Evolutionary conservation across 116 monocot genomes (phyloP).

Genomic region (Dioscorea cayenensis): DNA sequence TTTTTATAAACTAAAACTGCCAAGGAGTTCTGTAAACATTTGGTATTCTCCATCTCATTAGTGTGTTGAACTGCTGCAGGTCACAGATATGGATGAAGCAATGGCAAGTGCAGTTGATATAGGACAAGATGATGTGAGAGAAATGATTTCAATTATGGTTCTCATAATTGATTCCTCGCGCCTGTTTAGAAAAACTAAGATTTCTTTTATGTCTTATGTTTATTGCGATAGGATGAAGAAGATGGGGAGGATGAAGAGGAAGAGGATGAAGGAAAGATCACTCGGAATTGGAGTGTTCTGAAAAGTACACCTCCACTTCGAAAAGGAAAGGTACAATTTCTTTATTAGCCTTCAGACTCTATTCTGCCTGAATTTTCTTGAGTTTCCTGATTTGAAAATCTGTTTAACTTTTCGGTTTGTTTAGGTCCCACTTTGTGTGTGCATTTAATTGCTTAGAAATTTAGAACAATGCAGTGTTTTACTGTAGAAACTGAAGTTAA

Average conservation of each 20-base stretch:
- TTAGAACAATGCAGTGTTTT: no score
- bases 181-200: neutral
- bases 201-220: neutral
- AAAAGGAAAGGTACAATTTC: conserved; percentile 57
- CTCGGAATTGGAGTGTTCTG: conserved; percentile 83
- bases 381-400: no score
- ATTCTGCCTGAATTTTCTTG: neutral
- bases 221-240: conserved; percentile 44
- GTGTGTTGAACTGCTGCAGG: conserved; percentile 19
- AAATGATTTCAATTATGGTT: neutral
- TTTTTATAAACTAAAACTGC: neutral
- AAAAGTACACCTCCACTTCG: conserved; percentile 62
- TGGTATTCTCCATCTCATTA: neutral
- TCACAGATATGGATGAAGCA: conserved; percentile 80
- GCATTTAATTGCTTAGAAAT: no score
- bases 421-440: no score
- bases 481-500: no score
- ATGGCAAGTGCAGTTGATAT: conserved; percentile 96
- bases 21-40: neutral
- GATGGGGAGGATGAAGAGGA: conserved; percentile 57
- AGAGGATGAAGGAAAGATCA: conserved; percentile 54
- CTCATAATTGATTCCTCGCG: neutral
- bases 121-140: conserved; percentile 80
- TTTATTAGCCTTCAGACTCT: neutral
- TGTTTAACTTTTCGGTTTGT: no score